Conservation (phyloP, 371 early-diverging fungal species). For the Syncephalastrum racemosum region DNA sequence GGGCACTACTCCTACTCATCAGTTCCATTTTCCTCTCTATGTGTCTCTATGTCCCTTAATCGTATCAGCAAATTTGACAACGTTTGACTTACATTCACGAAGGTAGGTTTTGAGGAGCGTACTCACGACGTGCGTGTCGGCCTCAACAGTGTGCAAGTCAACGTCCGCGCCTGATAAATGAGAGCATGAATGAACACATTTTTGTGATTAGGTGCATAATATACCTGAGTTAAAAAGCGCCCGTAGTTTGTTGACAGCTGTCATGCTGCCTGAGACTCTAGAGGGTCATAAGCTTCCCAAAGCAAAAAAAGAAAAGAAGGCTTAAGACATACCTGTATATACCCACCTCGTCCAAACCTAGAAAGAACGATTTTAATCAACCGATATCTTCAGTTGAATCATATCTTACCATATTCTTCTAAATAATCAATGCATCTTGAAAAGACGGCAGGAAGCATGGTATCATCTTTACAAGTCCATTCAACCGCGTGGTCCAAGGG, state of each 20-base stretch:
- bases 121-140: slow-evolving; percentile 82
- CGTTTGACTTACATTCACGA: slow-evolving; percentile 61
- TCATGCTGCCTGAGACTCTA: slow-evolving; percentile 56
- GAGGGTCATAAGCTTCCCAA: neutral
- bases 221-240: slow-evolving; percentile 54
- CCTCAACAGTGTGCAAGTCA: slow-evolving; percentile 46
- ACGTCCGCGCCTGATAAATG: slow-evolving; percentile 44
- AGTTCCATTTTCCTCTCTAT: too few species aligned
- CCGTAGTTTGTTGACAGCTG: slow-evolving; percentile 54
- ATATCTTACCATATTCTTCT: slow-evolving; percentile 45
- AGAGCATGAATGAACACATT: neutral
- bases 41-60: too few species aligned
- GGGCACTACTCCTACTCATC: slow-evolving; percentile 32
- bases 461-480: slow-evolving; percentile 51
- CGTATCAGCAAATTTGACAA: too few species aligned
- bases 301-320: neutral
- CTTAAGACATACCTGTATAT: slow-evolving; percentile 47
- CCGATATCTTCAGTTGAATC: neutral
- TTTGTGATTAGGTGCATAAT: neutral
- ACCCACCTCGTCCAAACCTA: slow-evolving; percentile 62
- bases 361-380: neutral
- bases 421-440: slow-evolving; percentile 80
- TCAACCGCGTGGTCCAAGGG: slow-evolving; percentile 55
- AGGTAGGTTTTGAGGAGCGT: slow-evolving; percentile 81
- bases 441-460: slow-evolving; percentile 70